Evolutionary conservation across 2,329 filamentous ascomycete genomes (phyloP), one percentile per base, ranked within the genome.

Genomic region (Aspergillus sp.): DNA sequence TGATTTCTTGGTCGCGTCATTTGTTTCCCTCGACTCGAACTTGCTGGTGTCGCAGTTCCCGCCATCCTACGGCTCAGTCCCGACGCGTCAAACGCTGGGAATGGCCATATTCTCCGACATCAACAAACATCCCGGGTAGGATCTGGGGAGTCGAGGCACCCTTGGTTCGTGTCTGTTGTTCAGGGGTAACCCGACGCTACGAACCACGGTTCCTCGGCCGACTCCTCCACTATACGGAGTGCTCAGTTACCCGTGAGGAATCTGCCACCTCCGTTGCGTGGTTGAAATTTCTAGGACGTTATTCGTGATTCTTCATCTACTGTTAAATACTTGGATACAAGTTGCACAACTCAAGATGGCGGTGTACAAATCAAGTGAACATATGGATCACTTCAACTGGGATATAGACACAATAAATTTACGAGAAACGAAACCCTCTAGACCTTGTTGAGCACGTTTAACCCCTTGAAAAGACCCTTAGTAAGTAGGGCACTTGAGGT

Each of bases 401-500:
- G 46, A 47, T 53, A 47, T 58, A 52, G 49, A 49, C 56, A 56
- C 51, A 58, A 24, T 44, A 56, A 51, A 44, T 19, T 43, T 38
- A 38, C 35, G 14, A n/a, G 35, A 38, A 38, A 38, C 14, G 35
- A 38, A 38, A 38, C 14, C 16, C 35, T 38, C 14, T n/a, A 38
- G 16, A 38, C 16, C 9, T 17, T n/a, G 35, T 10, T 8, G 8
- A 38, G 13, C 14, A 17, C 35, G 35, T n/a, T 7, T 20, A 17
- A 16, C 22, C 9, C 17, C 4, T 33, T 11, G 33, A 26, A 53
- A 33, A 47, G 16, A n/a, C 19, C 41, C 38, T 53, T 55, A 63
- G 32, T 61, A 9, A 30, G 26, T 57, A 16, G 73, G 74, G 69
- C 79, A 82, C 57, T 71, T 66, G 40, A 78, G 67, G 49, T 73